Conservation (phyloP, 768 basidiomycete genomes). For the Calocybe indica region DNA sequence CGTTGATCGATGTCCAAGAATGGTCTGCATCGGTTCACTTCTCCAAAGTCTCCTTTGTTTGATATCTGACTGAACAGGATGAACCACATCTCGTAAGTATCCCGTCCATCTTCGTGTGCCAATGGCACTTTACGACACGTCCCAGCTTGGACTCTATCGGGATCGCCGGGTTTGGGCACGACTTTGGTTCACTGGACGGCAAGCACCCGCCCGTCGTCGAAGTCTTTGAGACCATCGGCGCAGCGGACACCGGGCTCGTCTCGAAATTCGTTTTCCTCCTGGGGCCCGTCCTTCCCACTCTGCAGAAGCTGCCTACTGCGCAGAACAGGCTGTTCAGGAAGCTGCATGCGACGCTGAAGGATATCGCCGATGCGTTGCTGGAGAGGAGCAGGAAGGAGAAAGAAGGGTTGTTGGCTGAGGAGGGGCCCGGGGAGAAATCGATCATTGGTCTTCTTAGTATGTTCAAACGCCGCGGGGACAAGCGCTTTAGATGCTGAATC, state of each 20-base stretch:
- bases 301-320: conserved; percentile 29
- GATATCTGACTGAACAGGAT: conserved; percentile 22
- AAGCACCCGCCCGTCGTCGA: conserved; percentile 33
- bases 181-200: conserved; percentile 49
- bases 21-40: conserved; percentile 22
- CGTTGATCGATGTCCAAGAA: conserved; percentile 39
- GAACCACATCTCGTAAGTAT: conserved; percentile 38
- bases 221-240: conserved; percentile 31
- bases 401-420: conserved; percentile 14
- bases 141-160: conserved; percentile 52
- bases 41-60: conserved; percentile 33
- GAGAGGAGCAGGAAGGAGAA: conserved; percentile 27
- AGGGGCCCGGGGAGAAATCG: conserved; percentile 27
- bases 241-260: conserved; percentile 17
- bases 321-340: conserved; percentile 22
- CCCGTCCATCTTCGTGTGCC: too few species aligned
- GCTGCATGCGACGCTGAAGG: conserved; percentile 26
- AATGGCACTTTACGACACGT: not conserved
- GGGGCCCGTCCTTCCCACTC: conserved; percentile 26
- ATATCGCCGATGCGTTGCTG: conserved; percentile 34
- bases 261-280: conserved; percentile 29
- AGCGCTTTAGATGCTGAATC: not conserved
- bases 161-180: conserved; percentile 53
- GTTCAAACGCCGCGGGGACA: conserved; percentile 2
- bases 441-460: conserved; percentile 31